These are phyloP conservation scores for Epicoccum sorghinum DNA, from an alignment of 2,329 filamentous ascomycete genomes.

Conservation along the genomic window DNA sequence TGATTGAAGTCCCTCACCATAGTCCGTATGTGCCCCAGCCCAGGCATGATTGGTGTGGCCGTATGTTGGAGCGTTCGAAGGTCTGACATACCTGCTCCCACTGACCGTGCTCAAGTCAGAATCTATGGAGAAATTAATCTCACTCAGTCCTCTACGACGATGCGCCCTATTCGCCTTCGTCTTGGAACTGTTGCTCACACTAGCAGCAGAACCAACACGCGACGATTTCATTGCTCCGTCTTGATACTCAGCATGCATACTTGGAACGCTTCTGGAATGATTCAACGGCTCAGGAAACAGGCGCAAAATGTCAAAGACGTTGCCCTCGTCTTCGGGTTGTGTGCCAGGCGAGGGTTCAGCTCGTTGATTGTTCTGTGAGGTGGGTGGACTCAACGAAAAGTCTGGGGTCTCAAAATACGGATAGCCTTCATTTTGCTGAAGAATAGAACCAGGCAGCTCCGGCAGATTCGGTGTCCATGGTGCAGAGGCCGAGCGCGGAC, in stretches of 20 bases:
- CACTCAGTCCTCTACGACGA: conserved; percentile 24
- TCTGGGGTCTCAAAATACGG: conserved; percentile 24
- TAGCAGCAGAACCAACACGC: conserved; percentile 31
- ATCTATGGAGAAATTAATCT: conserved; percentile 25
- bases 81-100: conserved; percentile 22
- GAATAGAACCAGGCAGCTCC: conserved; percentile 37
- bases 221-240: conserved; percentile 35
- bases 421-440: conserved; percentile 44
- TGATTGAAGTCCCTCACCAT: conserved; percentile 28
- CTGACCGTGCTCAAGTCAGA: conserved; percentile 21
- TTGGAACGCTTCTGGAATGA: conserved; percentile 25
- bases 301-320: conserved; percentile 12
- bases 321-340: conserved; percentile 12
- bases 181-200: conserved; percentile 20
- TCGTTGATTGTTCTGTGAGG: conserved; percentile 19
- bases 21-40: conserved; percentile 24
- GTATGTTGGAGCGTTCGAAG: conserved; percentile 22
- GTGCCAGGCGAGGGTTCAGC: conserved; percentile 14
- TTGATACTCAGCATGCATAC: conserved; percentile 13
- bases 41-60: conserved; percentile 29
- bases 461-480: conserved; percentile 48
- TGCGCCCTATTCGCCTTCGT: conserved; percentile 29
- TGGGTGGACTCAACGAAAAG: conserved; percentile 19
- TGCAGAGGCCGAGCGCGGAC: conserved; percentile 50
- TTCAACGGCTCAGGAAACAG: conserved; percentile 21